phyloP scores from a whole-genome alignment of 306 rosid genomes.

The Arachis hypogaea region DNA sequence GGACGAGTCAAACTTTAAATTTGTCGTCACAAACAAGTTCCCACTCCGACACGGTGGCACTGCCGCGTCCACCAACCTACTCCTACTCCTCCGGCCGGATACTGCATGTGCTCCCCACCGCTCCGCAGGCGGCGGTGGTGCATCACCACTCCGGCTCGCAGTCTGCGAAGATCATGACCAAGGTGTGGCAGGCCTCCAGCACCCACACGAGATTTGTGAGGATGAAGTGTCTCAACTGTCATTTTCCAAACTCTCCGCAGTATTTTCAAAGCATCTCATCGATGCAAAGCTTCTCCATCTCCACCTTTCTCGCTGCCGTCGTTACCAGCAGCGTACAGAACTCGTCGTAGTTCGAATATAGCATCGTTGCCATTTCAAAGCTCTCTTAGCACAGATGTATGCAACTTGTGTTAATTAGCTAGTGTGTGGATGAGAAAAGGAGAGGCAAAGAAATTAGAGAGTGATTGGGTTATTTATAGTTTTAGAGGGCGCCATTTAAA shows the following conservation, averaged over 20 bases:
- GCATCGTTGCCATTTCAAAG: background rate
- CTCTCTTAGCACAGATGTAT: too few relatives aligned
- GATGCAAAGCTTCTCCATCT: too few relatives aligned
- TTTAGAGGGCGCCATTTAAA: too few relatives aligned
- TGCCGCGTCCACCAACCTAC: conserved; percentile 50
- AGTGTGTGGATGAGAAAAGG: too few relatives aligned
- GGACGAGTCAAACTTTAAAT: conserved; percentile 65
- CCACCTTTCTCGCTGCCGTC: background rate
- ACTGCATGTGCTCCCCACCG: conserved; percentile 42
- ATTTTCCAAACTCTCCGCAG: too few relatives aligned
- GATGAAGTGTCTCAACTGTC: too few relatives aligned
- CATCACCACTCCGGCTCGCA: conserved; percentile 57
- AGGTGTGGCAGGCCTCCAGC: conserved; percentile 51
- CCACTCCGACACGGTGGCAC: conserved; percentile 62
- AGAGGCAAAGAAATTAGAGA: too few relatives aligned
- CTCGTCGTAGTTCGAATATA: conserved; percentile 1
- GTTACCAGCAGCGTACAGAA: conserved; percentile 42
- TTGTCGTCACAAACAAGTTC: conserved; percentile 62
- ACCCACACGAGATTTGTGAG: too few relatives aligned
- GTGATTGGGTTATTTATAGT: too few relatives aligned
- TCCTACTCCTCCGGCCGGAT: conserved; percentile 60
- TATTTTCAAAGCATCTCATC: too few relatives aligned
- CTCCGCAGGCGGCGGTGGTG: conserved; percentile 30
- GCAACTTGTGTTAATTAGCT: too few relatives aligned
- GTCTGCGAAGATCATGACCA: conserved; percentile 80